Conservation (phyloP, 1,284 basidiomycete species). For the Fistulinella staudtii region DNA sequence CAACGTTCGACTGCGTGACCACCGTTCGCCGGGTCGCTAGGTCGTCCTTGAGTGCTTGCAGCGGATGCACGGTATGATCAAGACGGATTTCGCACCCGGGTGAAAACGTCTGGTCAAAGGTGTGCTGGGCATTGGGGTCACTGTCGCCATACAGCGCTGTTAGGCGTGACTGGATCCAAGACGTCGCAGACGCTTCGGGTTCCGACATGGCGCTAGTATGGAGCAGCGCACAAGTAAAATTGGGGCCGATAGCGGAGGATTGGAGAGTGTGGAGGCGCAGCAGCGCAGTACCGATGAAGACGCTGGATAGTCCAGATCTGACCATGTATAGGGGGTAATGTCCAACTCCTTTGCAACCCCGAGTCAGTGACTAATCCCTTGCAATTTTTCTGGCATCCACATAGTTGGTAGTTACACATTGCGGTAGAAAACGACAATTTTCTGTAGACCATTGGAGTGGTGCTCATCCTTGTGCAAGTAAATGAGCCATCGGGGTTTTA, state of each 20-base stretch:
- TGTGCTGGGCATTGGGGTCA: conserved; percentile 10
- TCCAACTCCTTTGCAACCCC: too few species aligned
- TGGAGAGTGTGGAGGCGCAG: conserved; percentile 1
- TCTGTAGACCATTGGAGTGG: too few species aligned
- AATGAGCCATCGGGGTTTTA: too few species aligned
- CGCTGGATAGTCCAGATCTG: background rate
- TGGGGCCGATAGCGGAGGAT: background rate
- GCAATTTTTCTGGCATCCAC: too few species aligned
- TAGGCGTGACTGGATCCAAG: conserved; percentile 28
- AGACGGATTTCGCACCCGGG: conserved; percentile 31
- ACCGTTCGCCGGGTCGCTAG: conserved; percentile 16
- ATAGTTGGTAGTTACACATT: too few species aligned
- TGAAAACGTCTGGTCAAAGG: conserved; percentile 34
- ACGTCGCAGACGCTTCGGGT: background rate
- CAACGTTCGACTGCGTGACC: conserved; percentile 22
- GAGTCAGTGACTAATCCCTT: too few species aligned
- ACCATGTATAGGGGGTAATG: background rate
- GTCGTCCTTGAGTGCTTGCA: conserved; percentile 32
- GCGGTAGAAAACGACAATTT: too few species aligned
- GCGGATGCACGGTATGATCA: conserved; percentile 30
- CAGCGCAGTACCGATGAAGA: conserved; percentile 1
- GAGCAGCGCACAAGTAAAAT: too few species aligned
- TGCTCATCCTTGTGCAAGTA: too few species aligned
- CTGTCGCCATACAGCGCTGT: conserved; percentile 28
- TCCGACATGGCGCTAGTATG: background rate